Evolutionary conservation across 225 moss, liverwort and hornwort species (phyloP).

Genomic region (Thuidium tamariscinum): DNA sequence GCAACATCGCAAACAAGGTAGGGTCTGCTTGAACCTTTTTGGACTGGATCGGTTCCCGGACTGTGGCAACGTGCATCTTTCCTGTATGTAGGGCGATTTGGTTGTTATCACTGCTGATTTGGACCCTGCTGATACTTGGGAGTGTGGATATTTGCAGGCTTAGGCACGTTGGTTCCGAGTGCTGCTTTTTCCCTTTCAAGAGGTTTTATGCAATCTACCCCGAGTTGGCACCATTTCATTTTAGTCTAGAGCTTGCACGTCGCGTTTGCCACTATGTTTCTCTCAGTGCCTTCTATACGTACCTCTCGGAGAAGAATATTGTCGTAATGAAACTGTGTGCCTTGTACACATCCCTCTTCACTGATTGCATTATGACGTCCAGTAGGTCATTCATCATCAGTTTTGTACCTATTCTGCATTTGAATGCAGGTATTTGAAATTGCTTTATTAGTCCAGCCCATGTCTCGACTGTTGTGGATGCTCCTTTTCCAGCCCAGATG

Average conservation of each 20-base stretch:
- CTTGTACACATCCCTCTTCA: neutral
- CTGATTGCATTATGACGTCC: neutral
- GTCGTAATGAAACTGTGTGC: conserved; percentile 15
- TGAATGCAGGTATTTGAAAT: neutral
- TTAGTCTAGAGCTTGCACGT: conserved; percentile 13
- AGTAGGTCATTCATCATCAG: neutral
- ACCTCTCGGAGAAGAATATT: conserved; percentile 7
- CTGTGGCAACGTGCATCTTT: neutral
- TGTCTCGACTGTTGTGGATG: neutral
- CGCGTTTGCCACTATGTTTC: neutral
- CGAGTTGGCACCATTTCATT: conserved; percentile 1
- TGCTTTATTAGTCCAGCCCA: neutral
- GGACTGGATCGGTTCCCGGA: neutral
- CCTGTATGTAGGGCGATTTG: neutral
- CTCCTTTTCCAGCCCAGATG: neutral
- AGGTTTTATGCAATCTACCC: neutral
- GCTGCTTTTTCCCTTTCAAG: neutral
- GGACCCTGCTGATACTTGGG: neutral
- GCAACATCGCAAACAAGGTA: conserved; percentile 91
- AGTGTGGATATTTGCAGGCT: neutral
- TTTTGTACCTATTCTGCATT: conserved; percentile 1
- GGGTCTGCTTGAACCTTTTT: too few species aligned
- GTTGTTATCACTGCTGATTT: neutral
- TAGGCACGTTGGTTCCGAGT: neutral
- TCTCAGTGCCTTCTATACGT: conserved; percentile 4